Base-by-base conservation (phyloP, 768 basidiomycete species). In the Tephrocybe rancida region DNA sequence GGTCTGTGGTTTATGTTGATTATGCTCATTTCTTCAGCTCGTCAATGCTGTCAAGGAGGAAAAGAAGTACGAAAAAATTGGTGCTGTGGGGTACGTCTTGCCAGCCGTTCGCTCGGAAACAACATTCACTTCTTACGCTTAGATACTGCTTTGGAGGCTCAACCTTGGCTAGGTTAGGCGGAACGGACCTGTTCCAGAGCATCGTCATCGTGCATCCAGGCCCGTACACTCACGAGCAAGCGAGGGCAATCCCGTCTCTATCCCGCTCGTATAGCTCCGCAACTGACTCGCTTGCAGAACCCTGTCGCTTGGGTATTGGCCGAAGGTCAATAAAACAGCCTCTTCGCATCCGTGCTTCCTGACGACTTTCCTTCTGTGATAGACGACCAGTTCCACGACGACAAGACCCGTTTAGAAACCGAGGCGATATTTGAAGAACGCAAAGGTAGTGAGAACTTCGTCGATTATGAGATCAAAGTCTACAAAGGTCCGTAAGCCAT, bases 1-100 rank as follows among this genome's bases (percentile, higher is more conserved):
- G n/a, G n/a, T n/a, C n/a, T n/a, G n/a, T n/a, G n/a, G n/a, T n/a
- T n/a, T n/a, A n/a, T n/a, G n/a, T n/a, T n/a, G n/a, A n/a, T n/a
- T n/a, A n/a, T n/a, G n/a, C n/a, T n/a, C n/a, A n/a, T n/a, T n/a
- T n/a, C n/a, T n/a, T n/a, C n/a, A n/a, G n/a, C n/a, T n/a, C n/a
- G n/a, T n/a, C n/a, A n/a, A n/a, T n/a, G 56, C 64, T 13, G 44
- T 77, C 22, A 66, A 70, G 54, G 61, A 62, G 22, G 69, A 72
- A 52, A 74, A 69, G 60, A 59, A 66, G 27, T 77, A 75, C 48
- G 67, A 67, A 27, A 73, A 72, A 50, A 22, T 75, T 16, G 75
- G 75, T 13, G 68, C 67, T 16, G 67, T 74, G 3, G 74, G 74
- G 70, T 75, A 57, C 37, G 21, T 19, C 30, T 44, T 38, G 26